Evolutionary conservation across 768 basidiomycete species (phyloP).

Genomic region (Coprinopsis sp.): DNA sequence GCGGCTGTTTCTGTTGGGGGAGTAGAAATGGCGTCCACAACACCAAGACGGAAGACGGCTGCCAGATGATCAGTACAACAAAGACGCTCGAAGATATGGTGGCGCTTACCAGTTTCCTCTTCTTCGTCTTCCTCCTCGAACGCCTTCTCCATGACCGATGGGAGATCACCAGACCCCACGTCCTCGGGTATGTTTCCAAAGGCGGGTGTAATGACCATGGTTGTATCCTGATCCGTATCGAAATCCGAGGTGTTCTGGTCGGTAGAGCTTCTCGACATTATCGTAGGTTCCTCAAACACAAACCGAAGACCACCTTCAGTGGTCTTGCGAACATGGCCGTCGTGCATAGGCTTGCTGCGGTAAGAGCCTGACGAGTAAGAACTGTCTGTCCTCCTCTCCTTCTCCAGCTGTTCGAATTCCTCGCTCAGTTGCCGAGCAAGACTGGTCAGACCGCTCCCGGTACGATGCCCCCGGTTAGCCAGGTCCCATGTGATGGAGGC

Average conservation of each 20-base stretch:
- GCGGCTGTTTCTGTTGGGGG: slow-evolving; percentile 40
- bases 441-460: slow-evolving; percentile 43
- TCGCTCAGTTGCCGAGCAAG: slow-evolving; percentile 48
- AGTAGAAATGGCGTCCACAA: slow-evolving; percentile 46
- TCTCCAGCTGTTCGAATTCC: slow-evolving; percentile 41
- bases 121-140: slow-evolving; percentile 39
- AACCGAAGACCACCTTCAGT: slow-evolving; percentile 32
- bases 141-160: slow-evolving; percentile 31
- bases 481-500: slow-evolving; percentile 32
- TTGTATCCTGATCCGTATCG: slow-evolving; percentile 18
- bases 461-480: slow-evolving; percentile 26
- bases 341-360: slow-evolving; percentile 11
- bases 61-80: not conserved
- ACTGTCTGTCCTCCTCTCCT: slow-evolving; percentile 25
- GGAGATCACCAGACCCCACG: slow-evolving; percentile 39
- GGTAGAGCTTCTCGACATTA: slow-evolving; percentile 18
- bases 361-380: slow-evolving; percentile 18
- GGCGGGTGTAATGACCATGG: slow-evolving; percentile 36
- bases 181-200: slow-evolving; percentile 48
- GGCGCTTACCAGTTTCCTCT: slow-evolving; percentile 36
- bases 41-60: slow-evolving; percentile 49
- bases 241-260: slow-evolving; percentile 12
- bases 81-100: not conserved
- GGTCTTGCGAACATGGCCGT: slow-evolving; percentile 18
- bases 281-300: slow-evolving; percentile 29